Conservation (phyloP, 2,329 filamentous ascomycete genomes). For the Diatrype stigma region DNA sequence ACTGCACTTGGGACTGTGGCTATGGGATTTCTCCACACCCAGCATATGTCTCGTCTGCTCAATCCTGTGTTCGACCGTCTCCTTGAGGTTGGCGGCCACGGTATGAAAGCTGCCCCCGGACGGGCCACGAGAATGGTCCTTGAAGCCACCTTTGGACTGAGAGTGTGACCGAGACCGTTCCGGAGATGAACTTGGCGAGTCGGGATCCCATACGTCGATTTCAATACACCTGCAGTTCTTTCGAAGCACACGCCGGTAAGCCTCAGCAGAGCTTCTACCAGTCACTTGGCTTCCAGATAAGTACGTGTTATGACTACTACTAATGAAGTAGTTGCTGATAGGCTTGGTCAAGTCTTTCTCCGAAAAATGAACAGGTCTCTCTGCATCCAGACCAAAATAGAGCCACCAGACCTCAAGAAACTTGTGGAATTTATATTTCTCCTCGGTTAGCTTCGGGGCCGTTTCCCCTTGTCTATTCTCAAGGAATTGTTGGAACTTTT, state of each 20-base stretch:
- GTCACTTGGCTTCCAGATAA: conserved; percentile 80
- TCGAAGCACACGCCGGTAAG: conserved; percentile 68
- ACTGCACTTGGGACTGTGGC: conserved; percentile 24
- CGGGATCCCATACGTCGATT: conserved; percentile 90
- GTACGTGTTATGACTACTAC: conserved; percentile 93
- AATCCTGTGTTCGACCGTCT: conserved; percentile 29
- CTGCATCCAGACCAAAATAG: conserved; percentile 39
- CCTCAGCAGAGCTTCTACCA: conserved; percentile 70
- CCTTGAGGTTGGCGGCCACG: conserved; percentile 37
- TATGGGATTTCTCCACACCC: conserved; percentile 24
- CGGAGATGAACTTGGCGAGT: conserved; percentile 31
- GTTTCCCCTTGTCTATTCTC: conserved; percentile 43
- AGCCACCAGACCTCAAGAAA: conserved; percentile 48
- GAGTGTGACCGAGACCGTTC: conserved; percentile 26
- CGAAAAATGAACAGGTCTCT: conserved; percentile 35
- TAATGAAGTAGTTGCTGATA: conserved; percentile 88
- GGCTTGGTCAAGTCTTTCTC: conserved; percentile 60
- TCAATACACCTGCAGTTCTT: conserved; percentile 86
- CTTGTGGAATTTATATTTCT: conserved; percentile 42
- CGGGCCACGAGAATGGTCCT: conserved; percentile 42
- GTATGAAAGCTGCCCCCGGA: conserved; percentile 45
- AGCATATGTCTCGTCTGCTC: conserved; percentile 27
- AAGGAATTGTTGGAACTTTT: conserved; percentile 47
- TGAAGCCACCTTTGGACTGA: conserved; percentile 32
- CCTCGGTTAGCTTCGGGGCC: conserved; percentile 29